A percentile compares a stretch with the other conserved stretches of the same genome.
These are phyloP conservation scores for Cyclotella kingstonii DNA, from an alignment of 108 stramenopile species.

Conservation along the genomic window DNA sequence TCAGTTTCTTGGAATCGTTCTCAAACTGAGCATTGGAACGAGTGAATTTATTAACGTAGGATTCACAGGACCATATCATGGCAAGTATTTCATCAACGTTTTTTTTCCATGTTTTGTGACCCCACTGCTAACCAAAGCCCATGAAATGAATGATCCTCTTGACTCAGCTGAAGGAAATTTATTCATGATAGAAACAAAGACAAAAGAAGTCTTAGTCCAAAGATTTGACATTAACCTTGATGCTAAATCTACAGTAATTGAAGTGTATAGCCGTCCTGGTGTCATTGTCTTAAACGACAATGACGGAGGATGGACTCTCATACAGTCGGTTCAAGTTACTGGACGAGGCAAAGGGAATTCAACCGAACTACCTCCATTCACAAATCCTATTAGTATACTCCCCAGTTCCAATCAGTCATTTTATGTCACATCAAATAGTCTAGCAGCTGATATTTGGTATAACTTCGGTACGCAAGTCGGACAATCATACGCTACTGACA, in stretches of 20 bases:
- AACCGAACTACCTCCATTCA: constrained; percentile 10
- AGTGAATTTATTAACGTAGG: not conserved
- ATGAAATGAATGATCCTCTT: too few relatives aligned
- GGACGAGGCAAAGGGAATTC: constrained; percentile 12
- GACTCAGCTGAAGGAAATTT: constrained; percentile 9
- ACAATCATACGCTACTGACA: constrained; percentile 2
- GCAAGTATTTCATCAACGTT: not conserved
- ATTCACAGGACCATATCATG: constrained; percentile 7
- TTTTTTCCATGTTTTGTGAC: not conserved
- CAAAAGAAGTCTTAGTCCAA: not conserved
- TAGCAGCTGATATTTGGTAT: constrained; percentile 11
- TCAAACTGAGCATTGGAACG: not conserved
- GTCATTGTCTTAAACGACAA: constrained; percentile 3
- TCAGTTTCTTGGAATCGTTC: too few relatives aligned
- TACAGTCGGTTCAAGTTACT: constrained; percentile 7
- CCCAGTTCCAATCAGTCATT: constrained; percentile 9
- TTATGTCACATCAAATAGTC: constrained; percentile 6
- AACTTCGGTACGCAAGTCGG: constrained; percentile 4
- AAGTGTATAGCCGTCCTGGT: constrained; percentile 12
- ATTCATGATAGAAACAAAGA: constrained; percentile 9
- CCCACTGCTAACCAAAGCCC: not conserved
- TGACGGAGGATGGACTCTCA: constrained; percentile 10
- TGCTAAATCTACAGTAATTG: not conserved
- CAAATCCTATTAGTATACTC: not conserved
- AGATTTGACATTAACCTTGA: constrained; percentile 20